Evolutionary conservation across 176 grass and related monocot genomes (phyloP), one percentile per base, ranked within the genome.

Genomic region (Oryza rufipogon): DNA sequence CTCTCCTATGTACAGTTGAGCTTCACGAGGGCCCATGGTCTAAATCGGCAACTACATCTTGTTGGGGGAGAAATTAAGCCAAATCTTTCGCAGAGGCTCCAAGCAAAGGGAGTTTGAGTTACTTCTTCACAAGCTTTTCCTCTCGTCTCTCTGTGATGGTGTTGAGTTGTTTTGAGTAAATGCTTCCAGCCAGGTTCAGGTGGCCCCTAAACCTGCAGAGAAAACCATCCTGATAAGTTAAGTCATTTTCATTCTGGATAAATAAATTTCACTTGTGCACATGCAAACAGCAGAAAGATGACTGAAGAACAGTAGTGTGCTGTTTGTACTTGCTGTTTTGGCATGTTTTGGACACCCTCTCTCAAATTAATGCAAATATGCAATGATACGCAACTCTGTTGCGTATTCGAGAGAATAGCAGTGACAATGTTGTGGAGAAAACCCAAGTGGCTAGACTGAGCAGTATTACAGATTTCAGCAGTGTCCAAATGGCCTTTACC

Each of bases 1-100:
- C 54, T 76, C 70, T 83, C 80, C 1, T 87, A 87, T 90, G 84
- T 87, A 87, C 89, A 87, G 38, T 87, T 90, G 87, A 81, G 71
- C 77, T 89, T 65, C 71, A 85, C 65, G 78, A 80, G 39, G 66
- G 11, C 42, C 49, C 65, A 23, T 58, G 17, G 61, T 47, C 82
- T 84, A 84, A 61, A 68, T 58, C 16, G 46, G 61, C 76, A 63
- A 80, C 70, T 63, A 75, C 47, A 19, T 61, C 36, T 83, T 68
- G 26, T 79, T 34, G 34, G 48, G 48, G 48, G 23, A 58, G 48
- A 76, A 76, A 38, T 38, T 38, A 38, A 58, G 22, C 60, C 75
- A 80, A 25, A 75, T 73, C 58, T 41, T 51, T 71, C 13, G 54
- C 74, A 9, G 39, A 19, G 41, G 46, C 36, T 67, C 64, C 65